These are phyloP conservation scores for Pleoardoris graminearum DNA, from an alignment of 2,329 filamentous ascomycete genomes.

Conservation along the genomic window DNA sequence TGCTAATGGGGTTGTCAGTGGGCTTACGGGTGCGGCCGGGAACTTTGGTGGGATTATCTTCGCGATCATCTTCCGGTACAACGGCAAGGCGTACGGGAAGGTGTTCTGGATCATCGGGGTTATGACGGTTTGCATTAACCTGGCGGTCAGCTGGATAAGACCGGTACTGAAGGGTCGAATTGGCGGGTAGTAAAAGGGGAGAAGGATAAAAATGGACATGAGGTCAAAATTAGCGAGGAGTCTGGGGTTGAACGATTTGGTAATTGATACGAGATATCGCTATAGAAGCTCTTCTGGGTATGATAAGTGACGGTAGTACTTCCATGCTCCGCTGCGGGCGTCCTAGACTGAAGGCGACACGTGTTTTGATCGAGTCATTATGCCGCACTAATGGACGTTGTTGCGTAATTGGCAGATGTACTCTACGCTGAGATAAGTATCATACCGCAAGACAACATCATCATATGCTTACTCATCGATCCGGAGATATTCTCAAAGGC, in stretches of 20 bases:
- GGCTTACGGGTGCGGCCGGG: constrained; percentile 75
- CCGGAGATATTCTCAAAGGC: no score
- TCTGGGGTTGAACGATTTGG: background rate
- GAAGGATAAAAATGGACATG: background rate
- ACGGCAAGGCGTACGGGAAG: constrained; percentile 66
- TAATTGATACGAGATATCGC: background rate
- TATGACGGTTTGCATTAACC: constrained; percentile 69
- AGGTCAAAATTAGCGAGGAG: background rate
- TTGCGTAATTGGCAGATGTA: no score
- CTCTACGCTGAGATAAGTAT: no score
- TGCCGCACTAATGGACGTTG: no score
- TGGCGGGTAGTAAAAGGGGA: background rate
- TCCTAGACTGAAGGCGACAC: no score
- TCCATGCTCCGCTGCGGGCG: no score
- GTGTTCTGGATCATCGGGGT: constrained; percentile 80
- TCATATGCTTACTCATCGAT: no score
- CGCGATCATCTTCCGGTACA: constrained; percentile 77
- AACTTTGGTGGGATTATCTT: constrained; percentile 85
- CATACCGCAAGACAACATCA: no score
- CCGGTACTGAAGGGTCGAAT: constrained; percentile 51
- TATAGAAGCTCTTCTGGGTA: background rate
- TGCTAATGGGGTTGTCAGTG: constrained; percentile 77
- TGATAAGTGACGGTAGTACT: no score
- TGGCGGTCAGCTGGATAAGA: constrained; percentile 65
- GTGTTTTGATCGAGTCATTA: no score